Evolutionary conservation across 495 filamentous ascomycete genomes (phyloP).

Genomic region (Tuber brumale): DNA sequence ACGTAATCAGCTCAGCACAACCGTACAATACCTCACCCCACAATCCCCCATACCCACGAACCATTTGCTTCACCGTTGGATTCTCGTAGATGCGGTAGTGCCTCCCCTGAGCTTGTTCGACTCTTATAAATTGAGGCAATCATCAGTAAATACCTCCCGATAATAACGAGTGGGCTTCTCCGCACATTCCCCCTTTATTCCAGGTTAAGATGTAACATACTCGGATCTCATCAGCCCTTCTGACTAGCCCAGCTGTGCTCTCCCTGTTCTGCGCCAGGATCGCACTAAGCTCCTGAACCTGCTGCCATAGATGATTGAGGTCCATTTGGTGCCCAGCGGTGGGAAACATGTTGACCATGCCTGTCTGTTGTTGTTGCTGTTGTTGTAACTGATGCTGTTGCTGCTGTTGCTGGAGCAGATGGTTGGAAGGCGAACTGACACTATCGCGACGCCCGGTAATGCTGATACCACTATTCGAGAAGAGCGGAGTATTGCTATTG

Average conservation of each 20-base stretch:
- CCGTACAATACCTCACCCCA: conserved; percentile 4
- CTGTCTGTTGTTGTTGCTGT: conserved; percentile 40
- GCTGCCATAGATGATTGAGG: conserved; percentile 61
- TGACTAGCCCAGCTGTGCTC: conserved; percentile 55
- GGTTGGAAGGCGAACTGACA: conserved; percentile 3
- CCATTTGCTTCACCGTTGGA: conserved; percentile 33
- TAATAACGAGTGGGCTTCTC: background rate
- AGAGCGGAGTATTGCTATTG: conserved; percentile 6
- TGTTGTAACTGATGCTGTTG: conserved; percentile 32
- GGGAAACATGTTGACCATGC: conserved; percentile 49
- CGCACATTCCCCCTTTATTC: background rate
- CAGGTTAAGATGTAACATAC: conserved; percentile 23
- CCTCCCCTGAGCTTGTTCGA: conserved; percentile 26
- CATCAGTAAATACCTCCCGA: background rate
- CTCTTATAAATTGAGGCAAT: conserved; percentile 18
- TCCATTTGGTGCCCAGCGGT: conserved; percentile 65
- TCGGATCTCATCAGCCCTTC: conserved; percentile 45
- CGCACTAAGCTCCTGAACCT: conserved; percentile 59
- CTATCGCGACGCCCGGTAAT: conserved; percentile 13
- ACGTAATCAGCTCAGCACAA: conserved; percentile 12
- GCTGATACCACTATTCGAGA: conserved; percentile 1
- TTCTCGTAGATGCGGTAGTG: conserved; percentile 27
- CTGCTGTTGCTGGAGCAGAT: conserved; percentile 33
- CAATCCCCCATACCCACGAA: conserved; percentile 17
- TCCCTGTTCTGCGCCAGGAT: conserved; percentile 62